These are phyloP conservation scores for Blastocrithidia nonstop DNA, from an alignment of 208 protist genomes.

Conservation along the genomic window DNA sequence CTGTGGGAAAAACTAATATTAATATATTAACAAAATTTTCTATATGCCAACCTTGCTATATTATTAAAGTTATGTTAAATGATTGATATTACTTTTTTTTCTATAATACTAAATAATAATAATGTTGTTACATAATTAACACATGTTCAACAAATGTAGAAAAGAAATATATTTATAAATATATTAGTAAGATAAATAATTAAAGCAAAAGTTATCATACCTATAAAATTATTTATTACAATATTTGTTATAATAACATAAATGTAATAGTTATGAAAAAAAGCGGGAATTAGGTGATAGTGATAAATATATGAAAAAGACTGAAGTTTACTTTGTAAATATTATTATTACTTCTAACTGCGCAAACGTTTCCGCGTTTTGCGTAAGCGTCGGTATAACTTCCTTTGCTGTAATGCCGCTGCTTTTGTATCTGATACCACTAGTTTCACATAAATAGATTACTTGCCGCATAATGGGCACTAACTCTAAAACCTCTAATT, in stretches of 20 bases:
- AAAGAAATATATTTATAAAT: slow-evolving; percentile 2
- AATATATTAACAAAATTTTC: not conserved
- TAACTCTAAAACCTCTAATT: not conserved
- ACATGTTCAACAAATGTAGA: not conserved
- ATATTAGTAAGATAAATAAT: too few relatives aligned
- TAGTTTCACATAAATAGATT: slow-evolving; percentile 23
- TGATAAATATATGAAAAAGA: not conserved
- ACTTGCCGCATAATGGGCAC: slow-evolving; percentile 21
- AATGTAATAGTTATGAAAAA: not conserved
- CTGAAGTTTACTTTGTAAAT: not conserved
- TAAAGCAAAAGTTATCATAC: not conserved
- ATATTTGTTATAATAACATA: not conserved
- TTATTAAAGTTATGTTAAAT: not conserved
- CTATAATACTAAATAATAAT: not conserved
- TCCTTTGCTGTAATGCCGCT: not conserved
- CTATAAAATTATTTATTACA: slow-evolving; percentile 6
- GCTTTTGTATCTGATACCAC: slow-evolving; percentile 7
- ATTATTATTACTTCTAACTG: not conserved
- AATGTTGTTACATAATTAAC: not conserved
- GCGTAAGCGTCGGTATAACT: not conserved
- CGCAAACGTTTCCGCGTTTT: slow-evolving; percentile 1
- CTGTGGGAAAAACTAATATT: not conserved
- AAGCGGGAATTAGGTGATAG: not conserved
- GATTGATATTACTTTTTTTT: not conserved
- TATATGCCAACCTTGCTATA: not conserved